phyloP scores from a whole-genome alignment of 2,329 filamentous ascomycete genomes.

The Cladosporium cucumerinum region DNA sequence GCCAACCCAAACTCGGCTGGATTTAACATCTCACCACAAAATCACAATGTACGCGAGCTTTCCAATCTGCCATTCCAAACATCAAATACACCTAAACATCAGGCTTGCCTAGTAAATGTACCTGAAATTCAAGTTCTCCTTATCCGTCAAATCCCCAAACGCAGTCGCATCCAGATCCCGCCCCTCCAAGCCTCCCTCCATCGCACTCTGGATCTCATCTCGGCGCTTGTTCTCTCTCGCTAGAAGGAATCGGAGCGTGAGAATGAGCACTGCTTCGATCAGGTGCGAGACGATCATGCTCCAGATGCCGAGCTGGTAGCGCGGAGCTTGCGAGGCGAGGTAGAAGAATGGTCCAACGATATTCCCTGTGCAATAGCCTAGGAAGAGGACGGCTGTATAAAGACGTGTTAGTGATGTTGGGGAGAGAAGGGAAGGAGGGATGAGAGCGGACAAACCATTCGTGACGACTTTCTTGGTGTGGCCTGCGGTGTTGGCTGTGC shows the following conservation, averaged over 20 bases:
- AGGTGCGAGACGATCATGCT: conserved; percentile 55
- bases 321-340: conserved; percentile 57
- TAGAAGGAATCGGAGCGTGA: conserved; percentile 46
- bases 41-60: no score
- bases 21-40: no score
- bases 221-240: conserved; percentile 49
- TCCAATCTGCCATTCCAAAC: no score
- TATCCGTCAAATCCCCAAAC: conserved; percentile 53
- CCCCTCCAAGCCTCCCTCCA: conserved; percentile 46
- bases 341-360: conserved; percentile 65
- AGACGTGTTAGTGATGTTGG: conserved; percentile 34
- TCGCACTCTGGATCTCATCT: conserved; percentile 47
- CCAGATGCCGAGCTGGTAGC: conserved; percentile 58
- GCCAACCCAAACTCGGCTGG: no score
- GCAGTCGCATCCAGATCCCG: conserved; percentile 50
- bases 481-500: conserved; percentile 51
- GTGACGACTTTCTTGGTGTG: conserved; percentile 62
- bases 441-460: conserved; percentile 42
- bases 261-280: conserved; percentile 49
- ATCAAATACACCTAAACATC: no score
- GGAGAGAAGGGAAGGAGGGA: conserved; percentile 39
- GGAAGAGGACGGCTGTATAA: conserved; percentile 60
- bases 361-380: conserved; percentile 63
- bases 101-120: conserved; percentile 17
- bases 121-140: conserved; percentile 48